Evolutionary conservation across 768 basidiomycete genomes (phyloP).

Genomic region (Lentinula edodes): DNA sequence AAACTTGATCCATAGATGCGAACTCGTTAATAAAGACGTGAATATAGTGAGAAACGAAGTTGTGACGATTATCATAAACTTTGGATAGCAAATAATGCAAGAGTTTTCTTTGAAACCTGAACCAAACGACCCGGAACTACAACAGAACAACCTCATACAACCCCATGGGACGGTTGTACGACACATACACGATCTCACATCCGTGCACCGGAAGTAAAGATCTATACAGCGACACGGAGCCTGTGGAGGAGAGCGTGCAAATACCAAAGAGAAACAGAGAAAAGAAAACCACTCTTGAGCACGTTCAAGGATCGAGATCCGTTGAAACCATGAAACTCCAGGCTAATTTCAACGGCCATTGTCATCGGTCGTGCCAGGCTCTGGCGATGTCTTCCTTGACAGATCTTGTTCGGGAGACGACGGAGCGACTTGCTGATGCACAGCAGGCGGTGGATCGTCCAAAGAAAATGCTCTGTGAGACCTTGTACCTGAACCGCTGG

Average conservation of each 20-base stretch:
- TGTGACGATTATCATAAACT: too few species aligned
- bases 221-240: not conserved
- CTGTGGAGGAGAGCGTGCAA: not conserved
- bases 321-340: not conserved
- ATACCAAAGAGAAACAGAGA: not conserved
- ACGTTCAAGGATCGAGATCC: not conserved
- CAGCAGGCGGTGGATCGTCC: not conserved
- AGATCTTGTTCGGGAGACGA: not conserved
- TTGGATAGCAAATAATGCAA: too few species aligned
- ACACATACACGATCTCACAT: not conserved
- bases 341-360: not conserved
- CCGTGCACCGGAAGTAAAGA: not conserved
- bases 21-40: not conserved
- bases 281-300: not conserved
- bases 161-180: not conserved
- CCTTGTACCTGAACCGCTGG: not conserved
- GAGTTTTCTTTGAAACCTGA: not conserved
- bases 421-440: not conserved
- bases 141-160: not conserved
- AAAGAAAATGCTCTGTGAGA: not conserved
- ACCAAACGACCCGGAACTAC: not conserved
- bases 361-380: not conserved
- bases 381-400: not conserved
- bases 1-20: not conserved
- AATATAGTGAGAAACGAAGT: not conserved